These are phyloP conservation scores for Thuidium tamariscinum DNA, from an alignment of 225 moss, liverwort and hornwort genomes.

Conservation along the genomic window DNA sequence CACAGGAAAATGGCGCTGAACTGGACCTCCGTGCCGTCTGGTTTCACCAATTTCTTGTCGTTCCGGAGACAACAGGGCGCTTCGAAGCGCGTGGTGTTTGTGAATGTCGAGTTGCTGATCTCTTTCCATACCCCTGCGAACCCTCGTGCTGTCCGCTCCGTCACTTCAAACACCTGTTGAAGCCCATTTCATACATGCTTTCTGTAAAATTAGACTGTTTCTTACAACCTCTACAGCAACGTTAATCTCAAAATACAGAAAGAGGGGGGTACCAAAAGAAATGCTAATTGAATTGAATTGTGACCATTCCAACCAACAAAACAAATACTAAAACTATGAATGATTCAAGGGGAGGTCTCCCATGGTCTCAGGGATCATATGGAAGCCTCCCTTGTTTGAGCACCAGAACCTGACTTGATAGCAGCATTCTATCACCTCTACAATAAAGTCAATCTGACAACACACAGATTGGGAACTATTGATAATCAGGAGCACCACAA, in stretches of 20 bases:
- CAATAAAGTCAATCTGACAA: neutral
- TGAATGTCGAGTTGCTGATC: constrained; percentile 6
- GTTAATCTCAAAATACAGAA: too few relatives aligned
- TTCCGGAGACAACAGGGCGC: constrained; percentile 55
- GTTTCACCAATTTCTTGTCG: constrained; percentile 4
- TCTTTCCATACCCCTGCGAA: constrained; percentile 59
- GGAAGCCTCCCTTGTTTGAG: neutral
- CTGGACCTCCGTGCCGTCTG: constrained; percentile 23
- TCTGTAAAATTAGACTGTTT: neutral
- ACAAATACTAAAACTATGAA: neutral
- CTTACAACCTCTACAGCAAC: neutral
- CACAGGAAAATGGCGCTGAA: constrained; percentile 38
- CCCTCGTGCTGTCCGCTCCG: constrained; percentile 52
- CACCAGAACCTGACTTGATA: neutral
- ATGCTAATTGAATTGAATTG: neutral
- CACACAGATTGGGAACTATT: neutral
- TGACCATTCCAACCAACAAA: neutral
- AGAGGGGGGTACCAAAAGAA: neutral
- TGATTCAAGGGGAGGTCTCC: neutral
- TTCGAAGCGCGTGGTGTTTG: constrained; percentile 37
- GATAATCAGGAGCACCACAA: neutral
- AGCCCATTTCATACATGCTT: neutral
- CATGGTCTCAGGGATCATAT: neutral
- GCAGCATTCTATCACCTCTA: neutral
- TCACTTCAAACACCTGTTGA: constrained; percentile 44